phyloP scores from a whole-genome alignment of 495 filamentous ascomycete genomes.

The Xylona heveae region DNA sequence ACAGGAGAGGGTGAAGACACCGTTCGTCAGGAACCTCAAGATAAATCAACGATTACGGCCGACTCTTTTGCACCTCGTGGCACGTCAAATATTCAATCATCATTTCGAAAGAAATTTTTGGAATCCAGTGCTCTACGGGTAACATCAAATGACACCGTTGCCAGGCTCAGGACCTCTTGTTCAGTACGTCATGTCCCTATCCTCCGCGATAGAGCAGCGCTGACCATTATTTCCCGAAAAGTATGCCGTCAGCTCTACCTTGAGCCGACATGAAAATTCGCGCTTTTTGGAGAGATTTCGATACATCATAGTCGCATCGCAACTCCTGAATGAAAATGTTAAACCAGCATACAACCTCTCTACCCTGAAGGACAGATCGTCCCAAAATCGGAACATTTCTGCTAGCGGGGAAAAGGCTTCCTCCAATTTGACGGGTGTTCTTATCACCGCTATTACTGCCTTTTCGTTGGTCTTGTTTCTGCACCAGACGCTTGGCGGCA shows the following conservation, averaged over 20 bases:
- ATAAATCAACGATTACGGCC: background rate
- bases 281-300: slow-evolving; percentile 88
- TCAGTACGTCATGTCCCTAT: slow-evolving; percentile 15
- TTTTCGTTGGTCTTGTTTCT: slow-evolving; percentile 54
- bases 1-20: slow-evolving; percentile 26
- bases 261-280: slow-evolving; percentile 64
- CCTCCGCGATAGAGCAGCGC: background rate
- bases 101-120: slow-evolving; percentile 43
- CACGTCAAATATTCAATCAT: slow-evolving; percentile 39
- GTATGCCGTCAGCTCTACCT: slow-evolving; percentile 46
- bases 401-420: slow-evolving; percentile 4
- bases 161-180: slow-evolving; percentile 32
- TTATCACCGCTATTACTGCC: slow-evolving; percentile 29
- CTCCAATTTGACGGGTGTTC: slow-evolving; percentile 22
- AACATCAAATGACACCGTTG: slow-evolving; percentile 26
- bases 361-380: slow-evolving; percentile 16
- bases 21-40: slow-evolving; percentile 9
- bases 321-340: slow-evolving; percentile 55
- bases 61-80: slow-evolving; percentile 55
- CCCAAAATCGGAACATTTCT: background rate
- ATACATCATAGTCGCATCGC: slow-evolving; percentile 87
- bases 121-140: slow-evolving; percentile 35
- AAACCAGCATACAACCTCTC: too few species aligned
- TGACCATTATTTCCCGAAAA: slow-evolving; percentile 9
- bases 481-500: slow-evolving; percentile 37